Evolutionary conservation across 2,329 filamentous ascomycete genomes (phyloP).

Genomic region (Lojkania enalia): DNA sequence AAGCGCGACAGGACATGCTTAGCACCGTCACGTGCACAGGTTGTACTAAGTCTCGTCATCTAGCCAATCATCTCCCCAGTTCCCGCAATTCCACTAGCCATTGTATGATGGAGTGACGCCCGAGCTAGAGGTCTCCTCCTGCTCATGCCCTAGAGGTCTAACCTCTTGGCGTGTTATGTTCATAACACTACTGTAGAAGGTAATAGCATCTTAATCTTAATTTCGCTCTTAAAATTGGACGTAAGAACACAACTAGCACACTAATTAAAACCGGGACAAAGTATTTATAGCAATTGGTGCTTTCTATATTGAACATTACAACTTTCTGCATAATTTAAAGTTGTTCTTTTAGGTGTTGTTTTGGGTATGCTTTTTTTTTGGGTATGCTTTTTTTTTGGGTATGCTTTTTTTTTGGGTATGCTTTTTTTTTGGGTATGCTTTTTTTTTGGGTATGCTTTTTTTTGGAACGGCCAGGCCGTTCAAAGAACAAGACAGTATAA

Average conservation of each 20-base stretch:
- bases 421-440: slow-evolving; percentile 56
- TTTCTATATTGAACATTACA: background rate
- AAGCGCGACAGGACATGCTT: no score
- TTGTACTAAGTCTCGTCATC: no score
- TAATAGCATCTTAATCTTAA: no score
- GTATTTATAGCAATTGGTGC: background rate
- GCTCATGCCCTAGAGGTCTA: no score
- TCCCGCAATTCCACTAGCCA: no score
- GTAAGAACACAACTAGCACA: background rate
- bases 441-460: slow-evolving; percentile 53
- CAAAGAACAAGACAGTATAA: slow-evolving; percentile 31
- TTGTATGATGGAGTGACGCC: no score
- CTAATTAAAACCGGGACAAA: background rate
- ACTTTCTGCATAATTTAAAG: background rate
- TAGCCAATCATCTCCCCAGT: no score
- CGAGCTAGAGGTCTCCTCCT: no score
- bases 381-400: slow-evolving; percentile 55
- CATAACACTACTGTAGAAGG: no score
- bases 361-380: slow-evolving; percentile 54
- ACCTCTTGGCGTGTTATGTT: no score
- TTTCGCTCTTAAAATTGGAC: background rate
- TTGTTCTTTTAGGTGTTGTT: background rate
- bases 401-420: slow-evolving; percentile 50
- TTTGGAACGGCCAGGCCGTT: slow-evolving; percentile 34
- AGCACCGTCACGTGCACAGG: no score